Percentiles rank a stretch among this genome's conserved stretches.
phyloP scores from a whole-genome alignment of 352 stramenopile species.

The Phytophthora pisi region DNA sequence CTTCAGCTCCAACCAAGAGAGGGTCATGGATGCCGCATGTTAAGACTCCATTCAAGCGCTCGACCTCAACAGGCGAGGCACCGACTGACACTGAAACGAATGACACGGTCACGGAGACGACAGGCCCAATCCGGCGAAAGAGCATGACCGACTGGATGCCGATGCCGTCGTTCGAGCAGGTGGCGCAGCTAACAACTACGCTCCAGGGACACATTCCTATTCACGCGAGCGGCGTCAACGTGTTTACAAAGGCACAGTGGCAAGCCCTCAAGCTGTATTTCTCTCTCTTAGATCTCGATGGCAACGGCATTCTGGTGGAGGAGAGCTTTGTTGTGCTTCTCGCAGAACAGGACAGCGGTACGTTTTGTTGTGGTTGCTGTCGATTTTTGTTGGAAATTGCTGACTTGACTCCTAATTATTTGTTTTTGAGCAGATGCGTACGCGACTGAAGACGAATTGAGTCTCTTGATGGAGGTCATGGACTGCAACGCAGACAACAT shows the following conservation, averaged over 20 bases:
- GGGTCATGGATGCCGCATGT: slow-evolving; percentile 29
- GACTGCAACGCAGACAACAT: slow-evolving; percentile 79
- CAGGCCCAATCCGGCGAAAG: slow-evolving; percentile 38
- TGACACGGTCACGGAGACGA: slow-evolving; percentile 28
- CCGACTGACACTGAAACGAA: slow-evolving; percentile 23
- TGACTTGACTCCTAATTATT: background rate
- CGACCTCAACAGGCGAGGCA: slow-evolving; percentile 40
- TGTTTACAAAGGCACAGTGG: slow-evolving; percentile 80
- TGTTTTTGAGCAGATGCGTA: slow-evolving; percentile 63
- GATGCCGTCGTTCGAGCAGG: slow-evolving; percentile 43
- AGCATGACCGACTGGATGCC: slow-evolving; percentile 48
- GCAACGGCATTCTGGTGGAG: slow-evolving; percentile 73
- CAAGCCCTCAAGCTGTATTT: slow-evolving; percentile 81
- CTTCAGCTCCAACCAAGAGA: slow-evolving; percentile 26
- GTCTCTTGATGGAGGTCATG: slow-evolving; percentile 79
- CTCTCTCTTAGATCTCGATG: slow-evolving; percentile 68
- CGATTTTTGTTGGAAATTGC: background rate
- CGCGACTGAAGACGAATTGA: slow-evolving; percentile 81
- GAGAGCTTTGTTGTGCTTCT: slow-evolving; percentile 85
- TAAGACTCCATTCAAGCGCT: slow-evolving; percentile 36
- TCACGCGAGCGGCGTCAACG: slow-evolving; percentile 42
- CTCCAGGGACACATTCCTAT: slow-evolving; percentile 36
- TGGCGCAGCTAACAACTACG: slow-evolving; percentile 37
- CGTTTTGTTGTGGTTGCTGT: slow-evolving; percentile 12
- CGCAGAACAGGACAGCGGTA: slow-evolving; percentile 81